Conservation (phyloP, 306 rosid genomes). For the Canavalia gladiata region DNA sequence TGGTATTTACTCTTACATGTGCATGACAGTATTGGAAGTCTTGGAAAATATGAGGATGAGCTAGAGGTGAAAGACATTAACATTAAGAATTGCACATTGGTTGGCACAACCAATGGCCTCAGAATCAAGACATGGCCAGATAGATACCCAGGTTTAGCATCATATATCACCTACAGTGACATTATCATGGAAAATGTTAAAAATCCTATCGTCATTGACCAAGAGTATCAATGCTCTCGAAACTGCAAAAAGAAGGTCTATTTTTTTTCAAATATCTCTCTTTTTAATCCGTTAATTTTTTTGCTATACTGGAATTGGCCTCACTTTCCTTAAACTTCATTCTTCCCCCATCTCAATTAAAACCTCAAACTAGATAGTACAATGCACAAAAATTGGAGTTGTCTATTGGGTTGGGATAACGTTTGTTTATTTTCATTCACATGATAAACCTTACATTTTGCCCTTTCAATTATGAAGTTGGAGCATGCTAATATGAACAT, state of each 20-base stretch:
- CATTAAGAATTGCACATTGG: constrained; percentile 25
- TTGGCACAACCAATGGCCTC: constrained; percentile 54
- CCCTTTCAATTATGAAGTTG: constrained; percentile 14
- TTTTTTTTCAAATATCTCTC: neutral
- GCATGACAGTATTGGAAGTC: constrained; percentile 58
- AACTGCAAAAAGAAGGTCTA: constrained; percentile 55
- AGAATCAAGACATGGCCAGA: constrained; percentile 62
- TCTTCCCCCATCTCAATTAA: too few relatives aligned
- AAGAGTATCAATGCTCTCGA: constrained; percentile 51
- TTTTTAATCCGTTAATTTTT: neutral
- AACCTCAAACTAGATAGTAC: too few relatives aligned
- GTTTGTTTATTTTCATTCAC: neutral
- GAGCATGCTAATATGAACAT: constrained; percentile 27
- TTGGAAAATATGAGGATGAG: constrained; percentile 54
- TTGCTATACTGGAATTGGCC: neutral
- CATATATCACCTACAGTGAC: constrained; percentile 28
- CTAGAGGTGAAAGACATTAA: constrained; percentile 39
- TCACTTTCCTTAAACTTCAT: too few relatives aligned
- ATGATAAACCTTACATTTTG: neutral
- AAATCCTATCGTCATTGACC: constrained; percentile 60
- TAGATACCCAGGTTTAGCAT: constrained; percentile 42
- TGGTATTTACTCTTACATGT: neutral
- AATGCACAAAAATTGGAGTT: too few relatives aligned
- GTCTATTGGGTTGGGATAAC: too few relatives aligned
- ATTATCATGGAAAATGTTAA: constrained; percentile 52